These are phyloP conservation scores for Blastocystis sp. DNA, from an alignment of 352 stramenopile species.

Conservation along the genomic window DNA sequence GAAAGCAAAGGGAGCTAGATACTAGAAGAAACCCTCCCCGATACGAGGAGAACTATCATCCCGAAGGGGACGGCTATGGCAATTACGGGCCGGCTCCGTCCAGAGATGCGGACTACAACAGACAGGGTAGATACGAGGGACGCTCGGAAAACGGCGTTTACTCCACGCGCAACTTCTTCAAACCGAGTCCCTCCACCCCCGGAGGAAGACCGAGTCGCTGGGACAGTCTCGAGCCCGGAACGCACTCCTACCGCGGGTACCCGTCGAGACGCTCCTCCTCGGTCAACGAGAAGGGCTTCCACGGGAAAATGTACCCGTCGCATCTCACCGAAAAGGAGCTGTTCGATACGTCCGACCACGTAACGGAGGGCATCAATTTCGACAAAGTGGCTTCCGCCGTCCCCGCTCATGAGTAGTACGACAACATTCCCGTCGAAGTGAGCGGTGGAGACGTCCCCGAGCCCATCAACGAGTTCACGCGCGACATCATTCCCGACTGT, in stretches of 20 bases:
- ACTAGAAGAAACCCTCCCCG: slow-evolving; percentile 4
- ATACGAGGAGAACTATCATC: neutral
- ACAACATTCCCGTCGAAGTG: slow-evolving; percentile 95
- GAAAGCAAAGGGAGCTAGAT: neutral
- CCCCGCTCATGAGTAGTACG: slow-evolving; percentile 81
- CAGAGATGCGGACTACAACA: neutral
- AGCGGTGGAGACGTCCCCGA: slow-evolving; percentile 90
- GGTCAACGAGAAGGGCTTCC: slow-evolving; percentile 93
- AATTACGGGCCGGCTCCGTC: neutral
- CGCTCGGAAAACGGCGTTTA: slow-evolving; percentile 25
- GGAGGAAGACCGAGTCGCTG: slow-evolving; percentile 42
- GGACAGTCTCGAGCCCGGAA: slow-evolving; percentile 16
- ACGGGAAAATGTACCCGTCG: slow-evolving; percentile 89
- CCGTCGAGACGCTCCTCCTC: slow-evolving; percentile 77
- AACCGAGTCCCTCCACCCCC: neutral
- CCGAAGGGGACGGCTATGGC: neutral
- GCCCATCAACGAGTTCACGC: slow-evolving; percentile 86
- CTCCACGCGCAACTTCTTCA: slow-evolving; percentile 58
- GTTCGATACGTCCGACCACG: slow-evolving; percentile 85
- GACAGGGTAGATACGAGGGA: neutral
- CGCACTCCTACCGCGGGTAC: neutral
- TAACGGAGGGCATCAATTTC: slow-evolving; percentile 96
- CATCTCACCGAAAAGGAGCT: slow-evolving; percentile 88
- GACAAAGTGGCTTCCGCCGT: slow-evolving; percentile 81
- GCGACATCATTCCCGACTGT: slow-evolving; percentile 87